These are phyloP conservation scores for Amanita muscaria DNA, from an alignment of 768 basidiomycete genomes.

Conservation along the genomic window DNA sequence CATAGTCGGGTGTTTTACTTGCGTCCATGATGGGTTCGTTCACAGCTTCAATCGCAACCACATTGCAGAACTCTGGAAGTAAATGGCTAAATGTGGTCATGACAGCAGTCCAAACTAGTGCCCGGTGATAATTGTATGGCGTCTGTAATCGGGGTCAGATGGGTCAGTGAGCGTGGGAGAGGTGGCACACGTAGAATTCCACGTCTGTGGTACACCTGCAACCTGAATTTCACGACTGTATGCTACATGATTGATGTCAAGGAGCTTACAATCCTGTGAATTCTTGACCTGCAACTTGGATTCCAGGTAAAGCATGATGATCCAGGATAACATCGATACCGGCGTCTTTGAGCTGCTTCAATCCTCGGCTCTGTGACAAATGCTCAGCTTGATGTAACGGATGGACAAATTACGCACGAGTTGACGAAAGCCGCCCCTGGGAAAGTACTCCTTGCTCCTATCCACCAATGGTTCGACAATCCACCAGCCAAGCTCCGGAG, in stretches of 20 bases:
- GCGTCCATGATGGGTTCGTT: conserved; percentile 79
- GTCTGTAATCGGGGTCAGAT: conserved; percentile 33
- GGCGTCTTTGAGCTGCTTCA: conserved; percentile 48
- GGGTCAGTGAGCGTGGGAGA: not conserved
- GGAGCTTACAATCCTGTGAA: conserved; percentile 57
- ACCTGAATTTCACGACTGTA: not conserved
- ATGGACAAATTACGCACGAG: conserved; percentile 37
- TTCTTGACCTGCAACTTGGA: conserved; percentile 47
- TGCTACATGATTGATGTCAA: not conserved
- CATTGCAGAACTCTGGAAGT: conserved; percentile 54
- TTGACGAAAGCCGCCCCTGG: conserved; percentile 58
- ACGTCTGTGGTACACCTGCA: conserved; percentile 57
- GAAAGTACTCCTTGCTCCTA: conserved; percentile 50
- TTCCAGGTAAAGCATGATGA: conserved; percentile 67
- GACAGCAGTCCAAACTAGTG: conserved; percentile 73
- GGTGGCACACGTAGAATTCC: conserved; percentile 56
- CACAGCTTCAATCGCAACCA: conserved; percentile 65
- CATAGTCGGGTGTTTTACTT: conserved; percentile 54
- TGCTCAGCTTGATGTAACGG: not conserved
- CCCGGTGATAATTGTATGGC: conserved; percentile 63
- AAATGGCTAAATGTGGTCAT: conserved; percentile 69
- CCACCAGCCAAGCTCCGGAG: conserved; percentile 73
- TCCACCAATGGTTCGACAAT: conserved; percentile 67
- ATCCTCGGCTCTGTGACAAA: conserved; percentile 45
- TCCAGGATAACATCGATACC: conserved; percentile 58